Conservation (phyloP, 2,329 filamentous ascomycete genomes). For the Sporothrix globosa region DNA sequence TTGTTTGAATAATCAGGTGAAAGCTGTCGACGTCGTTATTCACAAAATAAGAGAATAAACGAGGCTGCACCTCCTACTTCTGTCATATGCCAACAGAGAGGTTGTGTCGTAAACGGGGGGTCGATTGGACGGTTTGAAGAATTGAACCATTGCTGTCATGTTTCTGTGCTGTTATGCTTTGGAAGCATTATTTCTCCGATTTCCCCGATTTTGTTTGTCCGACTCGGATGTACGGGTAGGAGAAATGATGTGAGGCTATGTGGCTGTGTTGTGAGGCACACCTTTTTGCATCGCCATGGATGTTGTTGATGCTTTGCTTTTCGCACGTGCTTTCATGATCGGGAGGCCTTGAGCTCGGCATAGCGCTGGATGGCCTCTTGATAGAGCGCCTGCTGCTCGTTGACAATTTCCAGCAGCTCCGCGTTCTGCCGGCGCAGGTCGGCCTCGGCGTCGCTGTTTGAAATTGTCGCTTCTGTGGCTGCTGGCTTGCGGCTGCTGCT, state of each 20-base stretch:
- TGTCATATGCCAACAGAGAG: not conserved
- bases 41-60: not conserved
- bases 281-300: not conserved
- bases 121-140: not conserved
- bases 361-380: slow-evolving; percentile 42
- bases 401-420: slow-evolving; percentile 48
- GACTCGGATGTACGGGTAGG: not conserved
- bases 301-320: not conserved
- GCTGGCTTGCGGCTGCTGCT: slow-evolving; percentile 14
- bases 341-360: slow-evolving; percentile 39
- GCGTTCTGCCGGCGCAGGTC: slow-evolving; percentile 45
- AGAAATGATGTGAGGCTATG: not conserved
- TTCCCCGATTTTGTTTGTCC: not conserved
- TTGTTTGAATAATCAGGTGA: not conserved
- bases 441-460: slow-evolving; percentile 42
- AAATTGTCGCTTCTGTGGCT: not conserved
- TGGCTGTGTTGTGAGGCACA: not conserved
- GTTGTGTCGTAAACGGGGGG: not conserved
- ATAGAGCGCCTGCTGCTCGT: slow-evolving; percentile 45
- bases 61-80: not conserved
- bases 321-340: slow-evolving; percentile 15
- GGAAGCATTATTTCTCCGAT: not conserved
- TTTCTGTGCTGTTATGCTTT: slow-evolving; percentile 13
- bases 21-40: not conserved
- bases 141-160: not conserved